Conservation (phyloP, 441 rosid genomes). For the Adansonia grandidieri region DNA sequence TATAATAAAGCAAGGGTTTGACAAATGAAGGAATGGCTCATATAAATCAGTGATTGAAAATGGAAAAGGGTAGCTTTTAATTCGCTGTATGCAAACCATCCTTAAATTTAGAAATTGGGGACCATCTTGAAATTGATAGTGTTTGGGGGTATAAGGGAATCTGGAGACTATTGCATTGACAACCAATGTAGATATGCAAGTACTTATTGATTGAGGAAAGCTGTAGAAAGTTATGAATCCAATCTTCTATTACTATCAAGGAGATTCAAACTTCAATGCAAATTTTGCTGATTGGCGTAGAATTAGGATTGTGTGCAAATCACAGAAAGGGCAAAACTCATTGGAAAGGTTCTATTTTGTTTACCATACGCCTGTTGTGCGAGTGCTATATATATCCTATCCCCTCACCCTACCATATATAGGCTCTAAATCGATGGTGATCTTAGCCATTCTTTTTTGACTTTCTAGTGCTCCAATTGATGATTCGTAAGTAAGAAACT, state of each 20-base stretch:
- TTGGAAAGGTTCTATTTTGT: constrained; percentile 3
- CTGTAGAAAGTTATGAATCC: not conserved
- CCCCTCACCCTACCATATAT: not conserved
- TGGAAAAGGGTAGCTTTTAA: not conserved
- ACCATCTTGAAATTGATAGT: not conserved
- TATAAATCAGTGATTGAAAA: not conserved
- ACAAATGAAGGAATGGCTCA: not conserved
- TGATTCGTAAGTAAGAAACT: not conserved
- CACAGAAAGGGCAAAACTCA: not conserved
- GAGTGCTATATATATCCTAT: not conserved
- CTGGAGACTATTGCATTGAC: not conserved
- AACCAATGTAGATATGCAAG: not conserved
- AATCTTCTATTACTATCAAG: constrained; percentile 7
- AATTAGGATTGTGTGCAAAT: not conserved
- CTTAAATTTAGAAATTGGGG: constrained; percentile 12
- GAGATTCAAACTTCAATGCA: constrained; percentile 6
- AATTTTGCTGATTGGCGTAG: not conserved
- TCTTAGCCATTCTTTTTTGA: not conserved
- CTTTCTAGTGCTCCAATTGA: constrained; percentile 11
- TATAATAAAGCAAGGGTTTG: not conserved
- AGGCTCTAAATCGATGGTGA: not conserved
- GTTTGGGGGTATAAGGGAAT: constrained; percentile 7
- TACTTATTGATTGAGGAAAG: constrained; percentile 9
- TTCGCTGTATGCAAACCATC: not conserved
- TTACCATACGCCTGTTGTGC: not conserved